These are phyloP conservation scores for Mucuna pruriens DNA, from an alignment of 306 rosid genomes.

Conservation along the genomic window DNA sequence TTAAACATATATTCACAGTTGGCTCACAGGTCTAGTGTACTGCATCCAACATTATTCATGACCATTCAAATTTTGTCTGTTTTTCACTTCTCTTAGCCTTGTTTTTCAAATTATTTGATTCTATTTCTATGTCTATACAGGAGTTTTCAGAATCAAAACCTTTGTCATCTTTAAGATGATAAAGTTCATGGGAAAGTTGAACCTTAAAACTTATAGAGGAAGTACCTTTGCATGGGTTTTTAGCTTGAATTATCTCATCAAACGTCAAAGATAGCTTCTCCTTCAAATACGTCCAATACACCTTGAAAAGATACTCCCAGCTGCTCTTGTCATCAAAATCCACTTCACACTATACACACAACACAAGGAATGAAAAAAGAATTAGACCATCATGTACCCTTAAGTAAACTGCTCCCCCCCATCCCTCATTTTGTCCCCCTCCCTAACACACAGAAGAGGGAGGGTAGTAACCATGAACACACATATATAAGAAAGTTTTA, in stretches of 20 bases:
- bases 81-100: conserved; percentile 33
- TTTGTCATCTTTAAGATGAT: conserved; percentile 49
- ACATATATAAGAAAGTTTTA: conserved; percentile 25
- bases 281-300: conserved; percentile 85
- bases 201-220: conserved; percentile 47
- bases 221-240: conserved; percentile 69
- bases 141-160: conserved; percentile 51
- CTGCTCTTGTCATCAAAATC: conserved; percentile 97
- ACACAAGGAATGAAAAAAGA: conserved; percentile 1
- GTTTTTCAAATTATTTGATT: conserved; percentile 44
- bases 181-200: conserved; percentile 44
- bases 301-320: conserved; percentile 99
- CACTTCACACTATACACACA: conserved; percentile 55
- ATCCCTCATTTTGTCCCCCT: background rate
- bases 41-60: conserved; percentile 41
- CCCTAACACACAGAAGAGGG: background rate
- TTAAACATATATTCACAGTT: conserved; percentile 35
- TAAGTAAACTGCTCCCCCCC: background rate
- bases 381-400: conserved; percentile 23
- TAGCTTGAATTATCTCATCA: conserved; percentile 79
- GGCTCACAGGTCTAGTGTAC: conserved; percentile 42
- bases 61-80: conserved; percentile 34
- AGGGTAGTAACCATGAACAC: background rate
- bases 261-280: conserved; percentile 66
- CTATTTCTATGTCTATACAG: conserved; percentile 52